Conservation (phyloP, 371 early-diverging fungal species). For the Aphelidium insulamus region DNA sequence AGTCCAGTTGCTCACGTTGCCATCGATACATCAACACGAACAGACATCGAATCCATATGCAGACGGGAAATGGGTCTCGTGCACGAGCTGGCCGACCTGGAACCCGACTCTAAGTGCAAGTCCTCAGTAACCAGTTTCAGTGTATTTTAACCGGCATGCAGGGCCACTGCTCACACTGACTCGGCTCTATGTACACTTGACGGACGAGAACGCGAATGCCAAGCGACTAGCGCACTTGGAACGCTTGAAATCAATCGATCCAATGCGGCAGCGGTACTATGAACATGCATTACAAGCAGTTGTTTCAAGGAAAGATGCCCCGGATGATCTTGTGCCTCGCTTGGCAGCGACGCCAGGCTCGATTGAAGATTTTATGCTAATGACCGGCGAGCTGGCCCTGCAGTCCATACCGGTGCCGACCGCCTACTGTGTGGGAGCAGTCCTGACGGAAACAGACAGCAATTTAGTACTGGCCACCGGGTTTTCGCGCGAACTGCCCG, state of each 20-base stretch:
- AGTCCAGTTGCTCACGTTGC: too few species aligned
- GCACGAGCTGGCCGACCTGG: conserved; percentile 56
- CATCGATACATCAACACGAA: neutral
- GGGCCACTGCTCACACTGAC: too few species aligned
- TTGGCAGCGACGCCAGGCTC: neutral
- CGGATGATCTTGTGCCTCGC: neutral
- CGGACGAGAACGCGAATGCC: too few species aligned
- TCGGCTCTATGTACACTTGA: too few species aligned
- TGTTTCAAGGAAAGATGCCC: too few species aligned
- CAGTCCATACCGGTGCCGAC: conserved; percentile 43
- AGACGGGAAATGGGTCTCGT: conserved; percentile 33
- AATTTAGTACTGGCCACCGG: conserved; percentile 33
- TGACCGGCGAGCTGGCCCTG: conserved; percentile 55
- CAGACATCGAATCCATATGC: conserved; percentile 1
- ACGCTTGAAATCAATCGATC: too few species aligned
- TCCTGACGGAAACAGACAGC: conserved; percentile 21
- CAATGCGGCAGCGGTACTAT: too few species aligned
- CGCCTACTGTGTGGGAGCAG: conserved; percentile 84
- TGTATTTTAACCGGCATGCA: too few species aligned
- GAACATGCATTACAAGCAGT: too few species aligned
- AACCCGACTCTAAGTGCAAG: conserved; percentile 70
- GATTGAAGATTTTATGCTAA: conserved; percentile 29
- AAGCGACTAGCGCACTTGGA: too few species aligned
- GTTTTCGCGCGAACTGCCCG: conserved; percentile 63
- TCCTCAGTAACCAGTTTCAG: too few species aligned